Conservation (phyloP, 495 filamentous ascomycete genomes). For the Aspergillus olivimuriae region DNA sequence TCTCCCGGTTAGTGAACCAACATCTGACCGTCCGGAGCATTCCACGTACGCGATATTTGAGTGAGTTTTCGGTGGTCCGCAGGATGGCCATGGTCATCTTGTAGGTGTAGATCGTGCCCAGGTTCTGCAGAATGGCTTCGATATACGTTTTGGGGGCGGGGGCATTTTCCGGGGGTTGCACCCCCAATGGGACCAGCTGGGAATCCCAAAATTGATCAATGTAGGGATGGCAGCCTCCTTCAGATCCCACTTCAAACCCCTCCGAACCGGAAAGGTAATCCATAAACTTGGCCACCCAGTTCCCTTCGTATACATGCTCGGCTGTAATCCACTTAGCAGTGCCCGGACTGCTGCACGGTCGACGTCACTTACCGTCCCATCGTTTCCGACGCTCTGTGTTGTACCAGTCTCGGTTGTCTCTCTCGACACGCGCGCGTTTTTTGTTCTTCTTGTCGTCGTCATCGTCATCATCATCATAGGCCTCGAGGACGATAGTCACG, state of each 20-base stretch:
- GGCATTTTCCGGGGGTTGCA: not conserved
- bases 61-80: conserved; percentile 1
- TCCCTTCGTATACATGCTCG: conserved; percentile 8
- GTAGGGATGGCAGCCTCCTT: not conserved
- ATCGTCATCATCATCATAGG: not conserved
- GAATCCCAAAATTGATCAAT: not conserved
- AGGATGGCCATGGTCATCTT: not conserved
- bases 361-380: conserved; percentile 4
- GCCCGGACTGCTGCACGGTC: not conserved
- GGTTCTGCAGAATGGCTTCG: conserved; percentile 2
- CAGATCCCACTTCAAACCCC: not conserved
- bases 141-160: not conserved
- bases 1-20: not conserved
- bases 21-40: not conserved
- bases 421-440: not conserved
- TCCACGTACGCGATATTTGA: conserved; percentile 1
- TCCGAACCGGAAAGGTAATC: not conserved
- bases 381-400: not conserved
- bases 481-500: not conserved
- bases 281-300: conserved; percentile 3
- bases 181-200: not conserved
- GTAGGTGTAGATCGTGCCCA: not conserved
- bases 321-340: conserved; percentile 1
- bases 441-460: not conserved
- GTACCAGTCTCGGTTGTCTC: not conserved